Base-by-base conservation (phyloP, 1,139 yeast species). In the Hyphopichia pseudoburtonii region DNA sequence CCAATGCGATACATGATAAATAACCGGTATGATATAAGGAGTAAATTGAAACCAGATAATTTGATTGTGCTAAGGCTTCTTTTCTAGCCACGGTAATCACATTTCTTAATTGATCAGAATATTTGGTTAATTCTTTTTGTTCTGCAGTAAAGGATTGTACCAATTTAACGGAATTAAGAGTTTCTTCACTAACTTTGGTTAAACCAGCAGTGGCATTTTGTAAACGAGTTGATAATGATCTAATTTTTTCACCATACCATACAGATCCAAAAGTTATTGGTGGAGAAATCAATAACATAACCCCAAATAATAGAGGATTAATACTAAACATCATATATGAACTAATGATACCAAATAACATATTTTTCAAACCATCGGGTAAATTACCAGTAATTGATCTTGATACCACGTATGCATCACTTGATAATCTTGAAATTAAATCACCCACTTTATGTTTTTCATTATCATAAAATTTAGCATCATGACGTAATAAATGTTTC, bases 381-480 rank as follows among this genome's bases (percentile, higher is more conserved):
- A 66, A 62, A 48, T 61, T 70, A 36, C 66, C 64, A 31, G 76
- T 75, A 43, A 64, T 71, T 12, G 67, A 75, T 49, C 67, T 61
- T 28, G 67, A 73, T 28, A 64, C 81, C 25, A 73, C 76, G 46
- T 75, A 74, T 6, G 80, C 80, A 50, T 76, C 80, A 45, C 77
- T 72, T 12, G 78, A 72, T 33, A 76, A 64, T 37, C 79, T 57
- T 17, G 78, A 68, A 36, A 77, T 74, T 44, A 76, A 66, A 42
- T 75, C 76, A n/a, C 82, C 81, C 2, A 76, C 77, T 45, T 75
- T 72, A 50, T 76, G 72, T 44, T 73, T 76, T 25, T 74, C 79
- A 30, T 63, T 60, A 46, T 76, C 81, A 43, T 68, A 76, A 44
- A 73, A 76, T 3, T 68, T 64, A 7, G 77, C 55, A 47, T 76